Evolutionary conservation across 2,329 filamentous ascomycete species (phyloP).

Genomic region (Calonectria pteridis): DNA sequence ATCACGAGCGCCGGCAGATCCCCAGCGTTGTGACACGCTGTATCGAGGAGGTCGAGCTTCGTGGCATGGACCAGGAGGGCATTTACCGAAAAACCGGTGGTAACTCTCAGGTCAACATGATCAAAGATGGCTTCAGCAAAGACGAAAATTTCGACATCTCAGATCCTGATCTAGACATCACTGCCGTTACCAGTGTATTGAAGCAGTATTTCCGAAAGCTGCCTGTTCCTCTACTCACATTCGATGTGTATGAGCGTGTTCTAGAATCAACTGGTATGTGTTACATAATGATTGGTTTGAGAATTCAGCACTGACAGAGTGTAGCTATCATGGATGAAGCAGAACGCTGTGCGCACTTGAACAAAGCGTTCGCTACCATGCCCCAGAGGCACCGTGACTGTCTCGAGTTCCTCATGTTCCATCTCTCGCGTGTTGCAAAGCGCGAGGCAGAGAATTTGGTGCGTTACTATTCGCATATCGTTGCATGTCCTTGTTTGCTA

Average conservation of each 20-base stretch:
- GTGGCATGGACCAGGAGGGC: slow-evolving; percentile 97
- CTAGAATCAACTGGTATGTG: slow-evolving; percentile 82
- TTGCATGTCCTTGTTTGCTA: slow-evolving; percentile 24
- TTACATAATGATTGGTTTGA: background rate
- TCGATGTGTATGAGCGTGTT: slow-evolving; percentile 90
- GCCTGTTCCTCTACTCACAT: slow-evolving; percentile 89
- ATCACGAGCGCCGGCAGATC: slow-evolving; percentile 89
- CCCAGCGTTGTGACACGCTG: slow-evolving; percentile 92
- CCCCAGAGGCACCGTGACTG: slow-evolving; percentile 89
- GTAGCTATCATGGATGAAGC: slow-evolving; percentile 73
- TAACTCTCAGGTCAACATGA: slow-evolving; percentile 87
- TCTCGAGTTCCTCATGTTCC: slow-evolving; percentile 93
- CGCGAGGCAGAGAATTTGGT: slow-evolving; percentile 88
- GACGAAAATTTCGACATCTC: slow-evolving; percentile 91
- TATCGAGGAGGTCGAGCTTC: slow-evolving; percentile 94
- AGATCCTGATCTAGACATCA: slow-evolving; percentile 93
- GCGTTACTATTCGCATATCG: slow-evolving; percentile 48
- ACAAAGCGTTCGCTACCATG: slow-evolving; percentile 80
- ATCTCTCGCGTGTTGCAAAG: slow-evolving; percentile 87
- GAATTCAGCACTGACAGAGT: slow-evolving; percentile 35
- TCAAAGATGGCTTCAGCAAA: slow-evolving; percentile 92
- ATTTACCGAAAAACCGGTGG: slow-evolving; percentile 98
- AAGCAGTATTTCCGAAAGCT: slow-evolving; percentile 98
- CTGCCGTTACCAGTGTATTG: slow-evolving; percentile 92
- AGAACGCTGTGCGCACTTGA: slow-evolving; percentile 78